These are phyloP conservation scores for Fusarium continuum DNA, from an alignment of 2,329 filamentous ascomycete species.

Conservation along the genomic window DNA sequence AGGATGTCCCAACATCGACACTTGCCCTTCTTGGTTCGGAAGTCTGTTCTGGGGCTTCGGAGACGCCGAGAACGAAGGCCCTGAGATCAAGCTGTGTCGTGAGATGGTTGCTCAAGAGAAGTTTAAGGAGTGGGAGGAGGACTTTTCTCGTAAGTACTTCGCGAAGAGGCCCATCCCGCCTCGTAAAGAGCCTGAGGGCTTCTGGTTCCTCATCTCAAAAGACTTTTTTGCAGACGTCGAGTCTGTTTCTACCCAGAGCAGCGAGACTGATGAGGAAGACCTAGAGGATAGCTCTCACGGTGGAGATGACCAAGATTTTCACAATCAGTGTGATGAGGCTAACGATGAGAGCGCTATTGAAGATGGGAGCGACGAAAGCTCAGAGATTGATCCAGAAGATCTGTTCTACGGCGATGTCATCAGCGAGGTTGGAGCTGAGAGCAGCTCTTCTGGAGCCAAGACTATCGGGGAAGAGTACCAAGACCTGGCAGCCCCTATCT, in stretches of 20 bases:
- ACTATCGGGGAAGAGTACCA: neutral
- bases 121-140: slow-evolving; percentile 5
- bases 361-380: neutral
- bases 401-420: neutral
- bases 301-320: neutral
- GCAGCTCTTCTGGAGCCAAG: neutral
- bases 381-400: slow-evolving; percentile 5
- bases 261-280: neutral
- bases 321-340: neutral
- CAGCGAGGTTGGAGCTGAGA: neutral
- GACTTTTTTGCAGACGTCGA: neutral
- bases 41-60: neutral
- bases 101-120: slow-evolving; percentile 3
- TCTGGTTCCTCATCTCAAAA: neutral
- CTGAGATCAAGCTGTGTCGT: neutral
- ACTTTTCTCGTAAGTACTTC: slow-evolving; percentile 18
- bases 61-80: neutral
- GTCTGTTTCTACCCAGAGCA: neutral
- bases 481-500: neutral
- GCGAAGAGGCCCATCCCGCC: neutral
- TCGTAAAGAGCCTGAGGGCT: neutral
- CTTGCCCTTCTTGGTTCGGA: slow-evolving; percentile 25
- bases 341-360: neutral
- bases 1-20: slow-evolving; percentile 21
- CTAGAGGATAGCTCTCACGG: neutral